Evolutionary conservation across 2,329 filamentous ascomycete species (phyloP).

Genomic region (Ceratocystis eucalypticola): DNA sequence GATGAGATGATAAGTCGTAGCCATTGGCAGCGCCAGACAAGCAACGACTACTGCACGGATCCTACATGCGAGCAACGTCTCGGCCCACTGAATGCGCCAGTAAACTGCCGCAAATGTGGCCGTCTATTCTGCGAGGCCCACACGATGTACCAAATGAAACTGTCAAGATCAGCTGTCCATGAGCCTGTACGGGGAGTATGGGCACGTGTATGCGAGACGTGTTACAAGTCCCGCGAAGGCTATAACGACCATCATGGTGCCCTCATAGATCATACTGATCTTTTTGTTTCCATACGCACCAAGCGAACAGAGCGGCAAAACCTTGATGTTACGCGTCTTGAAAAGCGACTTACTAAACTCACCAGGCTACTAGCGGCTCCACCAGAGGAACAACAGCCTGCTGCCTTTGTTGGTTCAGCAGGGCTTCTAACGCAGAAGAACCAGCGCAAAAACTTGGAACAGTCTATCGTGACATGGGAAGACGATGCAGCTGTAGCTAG

Average conservation of each 20-base stretch:
- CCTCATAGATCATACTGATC: conserved; percentile 55
- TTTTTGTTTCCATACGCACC: conserved; percentile 57
- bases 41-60: conserved; percentile 72
- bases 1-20: conserved; percentile 77
- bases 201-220: conserved; percentile 97
- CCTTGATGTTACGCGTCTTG: conserved; percentile 75
- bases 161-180: conserved; percentile 76
- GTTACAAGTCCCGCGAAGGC: conserved; percentile 88
- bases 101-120: conserved; percentile 91
- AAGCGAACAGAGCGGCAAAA: conserved; percentile 72
- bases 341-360: conserved; percentile 82
- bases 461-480: conserved; percentile 89
- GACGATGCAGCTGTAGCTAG: conserved; percentile 67
- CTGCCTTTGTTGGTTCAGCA: conserved; percentile 35
- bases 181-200: conserved; percentile 83
- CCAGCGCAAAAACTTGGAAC: conserved; percentile 68
- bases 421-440: conserved; percentile 56
- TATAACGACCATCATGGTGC: conserved; percentile 80
- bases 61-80: conserved; percentile 71
- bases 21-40: conserved; percentile 74
- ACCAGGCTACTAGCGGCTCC: conserved; percentile 70
- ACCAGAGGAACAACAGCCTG: conserved; percentile 47
- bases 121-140: conserved; percentile 92
- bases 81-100: conserved; percentile 63
- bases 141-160: conserved; percentile 99